A percentile compares a stretch with the other conserved stretches of the same genome.
Conservation (phyloP, 768 basidiomycete species). For the Mycena capillaripes region DNA sequence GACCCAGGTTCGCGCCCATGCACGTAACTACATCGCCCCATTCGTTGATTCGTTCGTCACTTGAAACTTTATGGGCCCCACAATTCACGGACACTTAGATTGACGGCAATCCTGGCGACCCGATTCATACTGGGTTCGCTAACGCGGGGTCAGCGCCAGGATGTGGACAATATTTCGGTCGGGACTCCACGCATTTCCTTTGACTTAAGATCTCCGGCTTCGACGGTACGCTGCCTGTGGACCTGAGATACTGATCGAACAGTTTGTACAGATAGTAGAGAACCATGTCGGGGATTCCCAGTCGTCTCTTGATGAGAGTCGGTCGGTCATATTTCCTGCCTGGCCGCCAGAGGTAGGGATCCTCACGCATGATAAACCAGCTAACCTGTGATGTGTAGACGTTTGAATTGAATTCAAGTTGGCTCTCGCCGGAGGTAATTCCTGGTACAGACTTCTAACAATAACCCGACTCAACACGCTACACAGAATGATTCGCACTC, state of each 20-base stretch:
- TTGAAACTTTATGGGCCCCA: background rate
- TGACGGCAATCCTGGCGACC: background rate
- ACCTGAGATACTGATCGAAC: background rate
- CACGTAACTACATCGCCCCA: conserved; percentile 12
- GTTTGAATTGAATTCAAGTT: background rate
- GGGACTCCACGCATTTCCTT: background rate
- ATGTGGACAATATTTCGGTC: background rate
- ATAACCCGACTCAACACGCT: background rate
- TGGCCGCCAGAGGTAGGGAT: conserved; percentile 1
- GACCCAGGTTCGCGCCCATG: background rate
- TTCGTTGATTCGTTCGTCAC: conserved; percentile 7
- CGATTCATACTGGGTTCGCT: background rate
- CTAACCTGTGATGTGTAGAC: conserved; percentile 1
- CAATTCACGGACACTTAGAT: background rate
- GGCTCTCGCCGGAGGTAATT: conserved; percentile 1
- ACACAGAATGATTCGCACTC: background rate
- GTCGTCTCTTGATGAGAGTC: background rate
- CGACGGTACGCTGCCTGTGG: background rate
- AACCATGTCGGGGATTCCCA: background rate
- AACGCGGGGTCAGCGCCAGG: background rate
- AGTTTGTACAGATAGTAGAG: background rate
- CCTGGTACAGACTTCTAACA: background rate
- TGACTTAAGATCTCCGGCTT: background rate
- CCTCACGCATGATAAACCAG: background rate
- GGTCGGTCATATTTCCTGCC: background rate